Evolutionary conservation across 73 alveolate genomes (phyloP).

Genomic region (Diophrys sp.): DNA sequence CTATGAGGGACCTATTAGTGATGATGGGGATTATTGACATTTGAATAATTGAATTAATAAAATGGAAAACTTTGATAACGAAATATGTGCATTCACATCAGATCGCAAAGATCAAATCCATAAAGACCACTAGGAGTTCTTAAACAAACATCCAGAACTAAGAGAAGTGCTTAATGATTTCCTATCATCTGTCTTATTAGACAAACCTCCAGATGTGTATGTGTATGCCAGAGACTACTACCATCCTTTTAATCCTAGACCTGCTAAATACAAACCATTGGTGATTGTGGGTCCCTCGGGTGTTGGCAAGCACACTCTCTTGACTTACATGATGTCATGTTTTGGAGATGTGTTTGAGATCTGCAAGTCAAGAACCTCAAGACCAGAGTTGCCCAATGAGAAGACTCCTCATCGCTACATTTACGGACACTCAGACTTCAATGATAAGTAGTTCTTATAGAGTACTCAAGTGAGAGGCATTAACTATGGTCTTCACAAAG

Average conservation of each 20-base stretch:
- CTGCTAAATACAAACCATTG: no score
- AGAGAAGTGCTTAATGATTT: slow-evolving; percentile 84
- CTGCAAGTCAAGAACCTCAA: slow-evolving; percentile 44
- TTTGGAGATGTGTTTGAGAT: slow-evolving; percentile 68
- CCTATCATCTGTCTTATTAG: slow-evolving; percentile 76
- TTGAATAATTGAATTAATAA: no score
- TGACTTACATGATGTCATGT: slow-evolving; percentile 42
- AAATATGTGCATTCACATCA: slow-evolving; percentile 44
- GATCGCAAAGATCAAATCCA: slow-evolving; percentile 44
- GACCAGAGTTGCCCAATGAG: slow-evolving; percentile 45
- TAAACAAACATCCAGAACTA: slow-evolving; percentile 82
- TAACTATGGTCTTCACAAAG: slow-evolving; percentile 62
- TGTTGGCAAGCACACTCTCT: slow-evolving; percentile 81
- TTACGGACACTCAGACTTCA: slow-evolving; percentile 71
- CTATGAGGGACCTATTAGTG: no score
- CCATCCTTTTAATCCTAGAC: slow-evolving; percentile 83
- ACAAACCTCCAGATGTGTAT: slow-evolving; percentile 88
- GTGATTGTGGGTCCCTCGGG: slow-evolving; percentile 89
- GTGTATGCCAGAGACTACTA: slow-evolving; percentile 83
- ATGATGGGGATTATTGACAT: no score
- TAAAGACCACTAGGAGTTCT: slow-evolving; percentile 48
- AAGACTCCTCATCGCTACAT: slow-evolving; percentile 56
- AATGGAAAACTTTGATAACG: slow-evolving; percentile 46
- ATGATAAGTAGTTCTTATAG: slow-evolving; percentile 57
- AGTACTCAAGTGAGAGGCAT: slow-evolving; percentile 62